Evolutionary conservation across 164 flowering plant genomes (phyloP).

Genomic region (Saururus chinensis): DNA sequence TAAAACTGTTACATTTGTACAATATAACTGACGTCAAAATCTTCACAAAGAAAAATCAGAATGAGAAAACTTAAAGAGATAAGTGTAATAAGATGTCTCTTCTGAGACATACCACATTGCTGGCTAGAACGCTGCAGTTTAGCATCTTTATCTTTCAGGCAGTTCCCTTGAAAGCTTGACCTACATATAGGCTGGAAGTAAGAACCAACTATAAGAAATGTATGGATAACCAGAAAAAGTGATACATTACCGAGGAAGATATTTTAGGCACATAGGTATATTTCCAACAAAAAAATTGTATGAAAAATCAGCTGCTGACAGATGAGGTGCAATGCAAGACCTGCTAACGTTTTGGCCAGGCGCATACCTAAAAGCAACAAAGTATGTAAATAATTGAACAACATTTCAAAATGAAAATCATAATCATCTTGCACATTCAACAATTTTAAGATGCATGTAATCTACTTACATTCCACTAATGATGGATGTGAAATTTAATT

Average conservation of each 20-base stretch:
- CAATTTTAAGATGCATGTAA: too few relatives aligned
- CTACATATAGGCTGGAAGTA: slow-evolving; percentile 25
- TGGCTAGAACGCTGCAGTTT: slow-evolving; percentile 46
- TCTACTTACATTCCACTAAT: slow-evolving; percentile 44
- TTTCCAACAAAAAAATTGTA: slow-evolving; percentile 67
- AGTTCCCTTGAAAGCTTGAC: slow-evolving; percentile 78
- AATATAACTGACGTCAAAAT: neutral
- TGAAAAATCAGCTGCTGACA: slow-evolving; percentile 66
- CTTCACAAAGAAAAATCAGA: neutral
- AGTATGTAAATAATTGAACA: neutral
- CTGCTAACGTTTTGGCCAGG: slow-evolving; percentile 36
- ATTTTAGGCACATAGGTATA: slow-evolving; percentile 67
- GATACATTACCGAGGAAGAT: slow-evolving; percentile 59
- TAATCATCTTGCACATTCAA: too few relatives aligned
- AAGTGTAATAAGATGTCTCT: neutral
- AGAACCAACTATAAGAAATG: neutral
- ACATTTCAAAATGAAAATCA: neutral
- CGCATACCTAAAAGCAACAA: slow-evolving; percentile 43
- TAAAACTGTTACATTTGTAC: too few relatives aligned
- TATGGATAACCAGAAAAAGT: neutral
- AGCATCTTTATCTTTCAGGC: slow-evolving; percentile 47
- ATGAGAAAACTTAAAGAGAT: neutral
- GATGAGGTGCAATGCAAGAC: slow-evolving; percentile 47
- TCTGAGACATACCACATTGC: slow-evolving; percentile 55
- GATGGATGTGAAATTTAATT: slow-evolving; percentile 19